Base-by-base conservation (phyloP, 768 basidiomycete species). In the Pulveroboletus frians region DNA sequence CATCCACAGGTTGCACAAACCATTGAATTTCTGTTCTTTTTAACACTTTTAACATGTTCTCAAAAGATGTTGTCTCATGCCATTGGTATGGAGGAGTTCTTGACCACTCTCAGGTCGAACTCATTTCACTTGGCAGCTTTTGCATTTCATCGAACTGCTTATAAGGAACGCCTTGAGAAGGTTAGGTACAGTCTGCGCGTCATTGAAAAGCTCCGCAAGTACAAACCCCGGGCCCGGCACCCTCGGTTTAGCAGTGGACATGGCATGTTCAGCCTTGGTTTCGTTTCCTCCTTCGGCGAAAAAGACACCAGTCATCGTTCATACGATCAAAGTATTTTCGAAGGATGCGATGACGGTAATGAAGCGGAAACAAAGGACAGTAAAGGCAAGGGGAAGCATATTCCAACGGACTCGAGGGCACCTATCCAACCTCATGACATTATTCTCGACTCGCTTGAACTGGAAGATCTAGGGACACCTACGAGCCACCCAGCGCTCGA, bases 91-190 rank as follows among this genome's bases (percentile, higher is more conserved):
- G 3, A 39, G 32, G 27, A 20, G 9, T 36, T 37, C 3, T 13
- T 4, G 8, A 15, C 17, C 8, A 13, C n/a, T 15, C 17, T 11
- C 9, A 3, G 40, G 14, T 17, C 11, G 9, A 17, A 18, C 52
- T 49, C 4, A 52, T 20, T 26, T 32, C 30, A 15, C 52, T 49
- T 17, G 36, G 18, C 39, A 76, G 86, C 88, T 0, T 85, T 86
- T 57, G 74, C 77, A 17, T 91, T 91, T 66, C 87, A 90, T 62
- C 78, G 74, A n/a, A 83, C 78, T 3, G 88, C 88, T 9, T 91
- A 81, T 63, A 76, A 74, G 56, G 88, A 90, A 30, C 85, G 88
- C 42, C 69, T 88, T 5, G 74, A 79, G 9, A 68, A 71, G n/a
- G 75, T 88, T 6, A 67, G 71, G 48, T 66, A 72, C 35, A 71